These are phyloP conservation scores for Dispira simplex DNA, from an alignment of 192 early-diverging fungal genomes.

Conservation along the genomic window DNA sequence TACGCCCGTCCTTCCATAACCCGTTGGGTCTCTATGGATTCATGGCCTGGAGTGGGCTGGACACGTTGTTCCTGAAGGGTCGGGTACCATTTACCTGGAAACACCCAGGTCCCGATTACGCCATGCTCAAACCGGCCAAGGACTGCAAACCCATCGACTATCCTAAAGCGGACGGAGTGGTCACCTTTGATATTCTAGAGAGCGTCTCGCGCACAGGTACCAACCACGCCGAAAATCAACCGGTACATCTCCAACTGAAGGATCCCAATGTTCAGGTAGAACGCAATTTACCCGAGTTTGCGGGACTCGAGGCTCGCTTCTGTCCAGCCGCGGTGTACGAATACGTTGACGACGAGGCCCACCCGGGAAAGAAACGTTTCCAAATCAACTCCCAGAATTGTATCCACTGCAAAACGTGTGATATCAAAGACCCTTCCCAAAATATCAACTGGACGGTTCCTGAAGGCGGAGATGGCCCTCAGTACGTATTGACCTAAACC, in stretches of 20 bases:
- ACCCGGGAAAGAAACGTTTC: constrained; percentile 76
- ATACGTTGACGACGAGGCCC: constrained; percentile 85
- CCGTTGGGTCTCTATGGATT: constrained; percentile 78
- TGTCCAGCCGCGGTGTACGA: constrained; percentile 98
- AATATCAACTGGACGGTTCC: constrained; percentile 99
- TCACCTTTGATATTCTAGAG: constrained; percentile 92
- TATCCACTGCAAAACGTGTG: constrained; percentile 99
- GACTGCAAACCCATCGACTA: constrained; percentile 77
- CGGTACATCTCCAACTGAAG: constrained; percentile 73
- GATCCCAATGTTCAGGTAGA: constrained; percentile 65
- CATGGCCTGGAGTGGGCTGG: constrained; percentile 74
- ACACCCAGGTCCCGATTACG: constrained; percentile 69
- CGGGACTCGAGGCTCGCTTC: constrained; percentile 89
- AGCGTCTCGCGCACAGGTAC: constrained; percentile 87
- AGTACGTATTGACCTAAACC: constrained; percentile 45
- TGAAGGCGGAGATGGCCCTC: constrained; percentile 74
- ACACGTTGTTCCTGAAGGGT: constrained; percentile 80
- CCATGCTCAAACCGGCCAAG: constrained; percentile 53
- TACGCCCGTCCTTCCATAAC: constrained; percentile 84
- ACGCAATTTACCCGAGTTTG: constrained; percentile 71
- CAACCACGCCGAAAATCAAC: constrained; percentile 88
- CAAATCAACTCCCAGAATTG: constrained; percentile 98
- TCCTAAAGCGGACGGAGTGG: constrained; percentile 90
- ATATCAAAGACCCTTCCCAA: constrained; percentile 98
- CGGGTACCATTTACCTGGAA: constrained; percentile 88